phyloP scores from a whole-genome alignment of 164 flowering plant genomes.

The Houttuynia cordata region DNA sequence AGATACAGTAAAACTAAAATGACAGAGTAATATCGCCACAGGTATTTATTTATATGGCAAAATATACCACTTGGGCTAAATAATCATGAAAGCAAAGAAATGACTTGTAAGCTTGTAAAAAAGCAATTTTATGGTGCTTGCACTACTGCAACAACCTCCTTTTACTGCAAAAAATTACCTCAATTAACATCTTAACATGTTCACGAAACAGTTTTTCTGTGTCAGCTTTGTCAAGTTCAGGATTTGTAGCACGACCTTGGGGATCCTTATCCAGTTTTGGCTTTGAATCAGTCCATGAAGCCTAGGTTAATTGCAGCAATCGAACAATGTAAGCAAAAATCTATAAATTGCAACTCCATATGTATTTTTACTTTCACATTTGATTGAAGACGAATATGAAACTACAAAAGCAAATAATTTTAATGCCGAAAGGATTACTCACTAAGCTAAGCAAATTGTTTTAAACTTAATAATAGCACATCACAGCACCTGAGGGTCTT shows the following conservation, averaged over 20 bases:
- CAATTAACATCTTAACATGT: constrained; percentile 63
- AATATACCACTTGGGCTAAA: background rate
- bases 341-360: no score
- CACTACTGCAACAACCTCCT: background rate
- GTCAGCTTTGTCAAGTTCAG: constrained; percentile 71
- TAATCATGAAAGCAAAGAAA: background rate
- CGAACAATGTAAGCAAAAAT: no score
- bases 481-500: constrained; percentile 60
- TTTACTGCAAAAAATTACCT: constrained; percentile 33
- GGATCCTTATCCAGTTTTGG: constrained; percentile 90
- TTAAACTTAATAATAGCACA: constrained; percentile 11
- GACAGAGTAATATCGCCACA: background rate
- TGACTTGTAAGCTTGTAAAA: background rate
- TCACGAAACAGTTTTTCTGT: constrained; percentile 89
- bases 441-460: background rate
- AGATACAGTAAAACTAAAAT: background rate
- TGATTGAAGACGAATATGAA: no score
- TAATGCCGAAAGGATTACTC: background rate
- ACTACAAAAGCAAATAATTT: background rate
- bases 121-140: background rate
- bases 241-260: constrained; percentile 70
- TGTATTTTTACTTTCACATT: no score
- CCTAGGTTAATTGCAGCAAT: constrained; percentile 26
- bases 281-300: constrained; percentile 93
- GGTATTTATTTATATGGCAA: background rate